Base-by-base conservation (phyloP, 768 basidiomycete species). In the Auriscalpium vulgare region DNA sequence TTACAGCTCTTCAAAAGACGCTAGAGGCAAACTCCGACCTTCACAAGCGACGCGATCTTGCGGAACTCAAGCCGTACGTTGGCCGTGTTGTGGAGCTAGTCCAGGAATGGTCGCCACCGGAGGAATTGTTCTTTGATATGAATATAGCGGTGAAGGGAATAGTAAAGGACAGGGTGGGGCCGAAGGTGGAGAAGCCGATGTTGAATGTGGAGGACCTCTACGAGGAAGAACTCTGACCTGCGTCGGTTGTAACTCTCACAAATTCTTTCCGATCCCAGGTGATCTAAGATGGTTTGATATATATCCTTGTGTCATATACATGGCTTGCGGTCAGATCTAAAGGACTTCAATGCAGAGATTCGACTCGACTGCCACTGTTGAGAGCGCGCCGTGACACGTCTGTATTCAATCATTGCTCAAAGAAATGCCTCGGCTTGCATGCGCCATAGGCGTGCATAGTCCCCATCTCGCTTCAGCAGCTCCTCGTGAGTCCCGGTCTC, bases 391-490 rank as follows among this genome's bases (percentile, higher is more conserved):
- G 29, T 7, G 29, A 29, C 29, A 29, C 29, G 29, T 29, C 29
- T 29, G 29, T 29, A 29, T 29, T 29, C 29, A 29, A 29, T 29
- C 29, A 7, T 1, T 29, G 29, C 29, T 53, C 52, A 45, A 14
- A 53, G 38, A 36, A 91, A 91, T 9, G 86, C 86, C 58, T 82
- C 71, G 3, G 86, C 88, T 63, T 91, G 88, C 51, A 90, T 61
- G 63, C 69, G 79, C 86, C 87, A 91, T 57, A 88, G 78, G 47
- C 78, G 76, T 1, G 86, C 84, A 61, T 91, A 91, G 55, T 86
- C 83, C 9, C 87, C 87, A 8, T 75, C 69, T 51, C 60, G 65
- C 44, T 73, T 70, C 54, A 89, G 62, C 7, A 90, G 71, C 47
- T 76, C 70, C 0, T 80, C 75, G 60, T 90, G 88, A 3, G 80